Base-by-base conservation (phyloP, 805 yeast genomes). In the Lipomyces spencermartinsiae region DNA sequence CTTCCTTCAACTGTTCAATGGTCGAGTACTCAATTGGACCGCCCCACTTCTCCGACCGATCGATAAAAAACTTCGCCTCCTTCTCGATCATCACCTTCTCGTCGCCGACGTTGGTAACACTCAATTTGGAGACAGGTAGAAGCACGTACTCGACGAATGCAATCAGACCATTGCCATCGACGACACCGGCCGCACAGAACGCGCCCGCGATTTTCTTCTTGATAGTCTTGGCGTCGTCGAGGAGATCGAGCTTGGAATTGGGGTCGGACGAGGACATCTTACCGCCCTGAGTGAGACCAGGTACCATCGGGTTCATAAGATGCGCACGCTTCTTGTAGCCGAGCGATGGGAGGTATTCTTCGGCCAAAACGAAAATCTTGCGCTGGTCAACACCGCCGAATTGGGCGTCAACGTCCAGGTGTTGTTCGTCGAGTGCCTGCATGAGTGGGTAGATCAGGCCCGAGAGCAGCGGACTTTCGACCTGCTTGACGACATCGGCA, bases 241-340 rank as follows among this genome's bases (percentile, higher is more conserved):
- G 81, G 49, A 95, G 79, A 77, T 95, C 99, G 72, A 95, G 93
- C 82, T 95, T 95, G 66, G 98, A 93, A 84, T 93, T 95, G 75
- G 99, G 98, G 82, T 95, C 99, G 46, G 97, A 92, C 1, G 99
- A 97, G 75, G 97, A 92, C 99, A 95, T 95, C 79, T 95, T 95
- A 9, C 84, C 99, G 75, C 98, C 98, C 81, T 93, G 97, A 39
- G 90, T 88, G 75, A 95, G 86, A 64, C 99, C 98, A 61, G 99
- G 99, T 59, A 96, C 97, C 98, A 95, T 94, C 64, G 93, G 94
- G 83, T 95, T 95, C 99, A 95, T 95, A 78, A 95, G 84, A 82
- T 95, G 99, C 37, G 97, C 99, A 79, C 99, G 89, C 85, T 95
- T 95, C 82, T 91, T 92, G 89, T 94, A 95, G 55, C 98, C 98